phyloP scores from a whole-genome alignment of 768 basidiomycete genomes.

The Pisolithus sp. region DNA sequence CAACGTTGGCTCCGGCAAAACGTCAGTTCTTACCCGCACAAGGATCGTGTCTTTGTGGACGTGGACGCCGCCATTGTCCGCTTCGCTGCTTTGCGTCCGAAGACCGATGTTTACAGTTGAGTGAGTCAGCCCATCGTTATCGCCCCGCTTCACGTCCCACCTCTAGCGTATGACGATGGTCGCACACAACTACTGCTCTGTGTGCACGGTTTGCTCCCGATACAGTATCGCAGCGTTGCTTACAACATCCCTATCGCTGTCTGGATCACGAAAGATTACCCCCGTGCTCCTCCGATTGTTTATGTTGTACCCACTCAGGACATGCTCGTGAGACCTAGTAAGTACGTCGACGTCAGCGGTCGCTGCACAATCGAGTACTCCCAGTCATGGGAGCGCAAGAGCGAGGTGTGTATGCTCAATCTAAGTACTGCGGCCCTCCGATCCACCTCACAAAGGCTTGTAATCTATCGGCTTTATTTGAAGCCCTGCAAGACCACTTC shows the following conservation, averaged over 20 bases:
- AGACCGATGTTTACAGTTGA: conserved; percentile 74
- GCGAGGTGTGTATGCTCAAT: conserved; percentile 53
- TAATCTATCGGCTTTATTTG: conserved; percentile 63
- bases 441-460: conserved; percentile 51
- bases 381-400: conserved; percentile 72
- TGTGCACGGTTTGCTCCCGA: conserved; percentile 86
- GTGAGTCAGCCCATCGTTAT: conserved; percentile 15
- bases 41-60: conserved; percentile 56
- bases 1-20: conserved; percentile 65
- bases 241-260: conserved; percentile 94
- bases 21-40: conserved; percentile 47
- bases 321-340: conserved; percentile 80
- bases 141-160: conserved; percentile 6
- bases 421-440: conserved; percentile 4
- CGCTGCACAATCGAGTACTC: conserved; percentile 64
- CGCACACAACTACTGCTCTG: conserved; percentile 88
- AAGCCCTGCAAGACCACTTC: conserved; percentile 77
- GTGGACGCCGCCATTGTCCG: conserved; percentile 52
- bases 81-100: conserved; percentile 58
- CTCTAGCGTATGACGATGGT: conserved; percentile 86
- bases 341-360: conserved; percentile 76
- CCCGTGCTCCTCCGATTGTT: conserved; percentile 70
- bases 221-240: conserved; percentile 61
- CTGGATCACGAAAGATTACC: conserved; percentile 86
- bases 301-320: conserved; percentile 90